Conservation (phyloP, 2,329 filamentous ascomycete species). For the Claviceps digitariae region DNA sequence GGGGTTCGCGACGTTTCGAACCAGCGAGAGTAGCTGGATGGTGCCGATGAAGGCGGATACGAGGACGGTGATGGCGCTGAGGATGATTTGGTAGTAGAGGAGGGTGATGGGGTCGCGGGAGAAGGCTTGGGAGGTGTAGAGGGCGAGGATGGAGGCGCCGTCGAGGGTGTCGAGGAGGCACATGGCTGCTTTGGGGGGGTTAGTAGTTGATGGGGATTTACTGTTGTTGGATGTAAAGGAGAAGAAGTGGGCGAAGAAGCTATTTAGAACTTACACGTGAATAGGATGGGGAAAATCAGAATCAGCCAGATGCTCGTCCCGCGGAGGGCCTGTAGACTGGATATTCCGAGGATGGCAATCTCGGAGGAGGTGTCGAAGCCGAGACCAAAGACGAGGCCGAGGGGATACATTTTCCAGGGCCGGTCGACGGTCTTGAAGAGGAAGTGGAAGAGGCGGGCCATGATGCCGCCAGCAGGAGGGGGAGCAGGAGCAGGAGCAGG, state of each 20-base stretch:
- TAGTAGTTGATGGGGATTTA: neutral
- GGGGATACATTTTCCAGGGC: constrained; percentile 93
- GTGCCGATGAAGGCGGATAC: constrained; percentile 78
- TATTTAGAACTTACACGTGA: constrained; percentile 48
- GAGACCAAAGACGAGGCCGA: constrained; percentile 78
- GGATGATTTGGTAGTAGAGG: constrained; percentile 81
- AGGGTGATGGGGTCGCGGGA: constrained; percentile 77
- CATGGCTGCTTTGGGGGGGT: constrained; percentile 57
- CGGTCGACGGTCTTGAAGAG: constrained; percentile 62
- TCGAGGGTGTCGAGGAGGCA: constrained; percentile 87
- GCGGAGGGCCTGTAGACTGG: constrained; percentile 69
- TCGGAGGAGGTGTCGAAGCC: constrained; percentile 95
- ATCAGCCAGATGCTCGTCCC: constrained; percentile 93
- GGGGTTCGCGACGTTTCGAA: constrained; percentile 62
- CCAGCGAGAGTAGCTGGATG: constrained; percentile 68
- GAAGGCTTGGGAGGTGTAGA: constrained; percentile 73
- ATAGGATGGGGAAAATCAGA: constrained; percentile 76
- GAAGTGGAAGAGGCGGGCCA: constrained; percentile 57
- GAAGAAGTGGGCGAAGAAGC: no score
- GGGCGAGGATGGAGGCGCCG: constrained; percentile 85
- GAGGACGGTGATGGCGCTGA: constrained; percentile 70
- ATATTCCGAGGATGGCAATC: constrained; percentile 81
- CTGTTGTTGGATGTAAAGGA: no score
- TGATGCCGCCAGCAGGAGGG: constrained; percentile 60
- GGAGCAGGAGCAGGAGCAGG: no score